Percentiles rank a stretch among this genome's conserved stretches.
Evolutionary conservation across 2,329 filamentous ascomycete species (phyloP).

Genomic region (Apiospora arundinis): DNA sequence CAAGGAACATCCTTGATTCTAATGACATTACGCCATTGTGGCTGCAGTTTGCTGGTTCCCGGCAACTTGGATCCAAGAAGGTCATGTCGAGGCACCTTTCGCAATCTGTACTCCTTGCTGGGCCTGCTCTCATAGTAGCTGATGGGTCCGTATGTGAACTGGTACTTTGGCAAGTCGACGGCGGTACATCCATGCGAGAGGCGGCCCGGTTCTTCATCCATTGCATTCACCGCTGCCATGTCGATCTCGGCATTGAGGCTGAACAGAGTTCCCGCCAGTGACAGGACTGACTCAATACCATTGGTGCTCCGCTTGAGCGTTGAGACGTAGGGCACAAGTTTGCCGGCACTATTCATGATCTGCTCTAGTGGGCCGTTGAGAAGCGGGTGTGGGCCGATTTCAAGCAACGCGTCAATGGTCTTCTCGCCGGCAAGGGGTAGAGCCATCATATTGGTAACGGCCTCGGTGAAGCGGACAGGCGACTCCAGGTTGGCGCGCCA

Average conservation of each 20-base stretch:
- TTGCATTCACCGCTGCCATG: conserved; percentile 23
- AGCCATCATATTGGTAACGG: neutral
- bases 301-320: conserved; percentile 23
- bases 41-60: conserved; percentile 23
- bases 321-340: neutral
- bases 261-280: conserved; percentile 25
- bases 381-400: conserved; percentile 28
- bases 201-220: conserved; percentile 23
- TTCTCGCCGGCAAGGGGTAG: neutral
- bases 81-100: conserved; percentile 28
- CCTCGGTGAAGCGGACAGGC: conserved; percentile 27
- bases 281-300: neutral
- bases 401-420: conserved; percentile 20
- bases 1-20: conserved; percentile 27
- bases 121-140: conserved; percentile 26
- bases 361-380: conserved; percentile 25
- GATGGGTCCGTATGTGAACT: conserved; percentile 25
- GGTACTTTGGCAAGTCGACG: conserved; percentile 26
- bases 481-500: conserved; percentile 30
- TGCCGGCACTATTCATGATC: conserved; percentile 23
- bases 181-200: conserved; percentile 23
- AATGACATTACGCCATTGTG: conserved; percentile 29
- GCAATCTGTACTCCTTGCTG: conserved; percentile 27
- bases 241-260: conserved; percentile 22
- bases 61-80: conserved; percentile 26